Evolutionary conservation across 345 rosid species (phyloP).

Genomic region (Geranium rotundifolium): DNA sequence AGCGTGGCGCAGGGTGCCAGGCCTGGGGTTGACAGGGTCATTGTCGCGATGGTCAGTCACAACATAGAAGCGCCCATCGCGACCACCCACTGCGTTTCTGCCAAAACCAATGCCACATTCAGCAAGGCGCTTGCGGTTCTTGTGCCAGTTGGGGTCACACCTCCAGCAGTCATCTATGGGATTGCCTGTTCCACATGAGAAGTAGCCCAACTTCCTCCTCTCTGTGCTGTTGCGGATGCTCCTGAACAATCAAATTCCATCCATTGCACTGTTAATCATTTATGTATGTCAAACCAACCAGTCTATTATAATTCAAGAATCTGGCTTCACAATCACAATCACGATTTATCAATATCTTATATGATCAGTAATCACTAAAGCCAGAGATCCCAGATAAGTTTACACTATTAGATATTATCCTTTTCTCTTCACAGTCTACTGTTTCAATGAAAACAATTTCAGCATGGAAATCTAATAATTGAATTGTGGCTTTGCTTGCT

Average conservation of each 20-base stretch:
- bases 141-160: background rate
- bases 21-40: background rate
- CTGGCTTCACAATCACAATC: too few species aligned
- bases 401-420: too few species aligned
- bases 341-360: too few species aligned
- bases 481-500: too few species aligned
- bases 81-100: background rate
- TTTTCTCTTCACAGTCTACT: too few species aligned
- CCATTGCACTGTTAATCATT: too few species aligned
- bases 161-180: background rate
- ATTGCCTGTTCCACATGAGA: background rate
- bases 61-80: background rate
- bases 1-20: background rate
- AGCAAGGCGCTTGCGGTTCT: background rate
- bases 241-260: background rate
- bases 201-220: background rate
- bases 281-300: too few species aligned
- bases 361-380: too few species aligned
- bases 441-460: too few species aligned
- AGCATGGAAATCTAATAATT: too few species aligned
- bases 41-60: background rate
- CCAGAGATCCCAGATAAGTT: too few species aligned
- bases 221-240: background rate
- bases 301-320: too few species aligned
- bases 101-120: background rate